These are phyloP conservation scores for Leishmania major DNA, from an alignment of 208 protist genomes.

Conservation along the genomic window DNA sequence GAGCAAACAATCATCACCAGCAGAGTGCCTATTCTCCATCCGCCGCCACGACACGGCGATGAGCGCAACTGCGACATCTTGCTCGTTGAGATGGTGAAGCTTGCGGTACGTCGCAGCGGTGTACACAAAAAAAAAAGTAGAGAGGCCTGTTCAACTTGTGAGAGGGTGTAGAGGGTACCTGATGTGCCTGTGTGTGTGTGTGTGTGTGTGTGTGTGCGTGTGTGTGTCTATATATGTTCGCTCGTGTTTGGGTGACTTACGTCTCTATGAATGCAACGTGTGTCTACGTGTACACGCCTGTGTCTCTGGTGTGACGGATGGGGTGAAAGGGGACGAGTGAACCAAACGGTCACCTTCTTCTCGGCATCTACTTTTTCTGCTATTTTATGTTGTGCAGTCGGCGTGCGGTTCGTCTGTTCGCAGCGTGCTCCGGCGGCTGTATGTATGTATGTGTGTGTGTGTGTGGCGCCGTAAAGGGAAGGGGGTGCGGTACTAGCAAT, in stretches of 20 bases:
- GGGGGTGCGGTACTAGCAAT: background rate
- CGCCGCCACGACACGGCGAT: background rate
- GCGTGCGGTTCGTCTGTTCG: background rate
- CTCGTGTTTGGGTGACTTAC: too few relatives aligned
- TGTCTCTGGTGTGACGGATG: background rate
- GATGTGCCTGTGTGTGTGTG: background rate
- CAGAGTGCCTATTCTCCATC: background rate
- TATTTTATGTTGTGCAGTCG: background rate
- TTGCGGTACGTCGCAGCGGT: background rate
- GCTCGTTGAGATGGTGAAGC: background rate
- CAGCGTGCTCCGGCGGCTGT: background rate
- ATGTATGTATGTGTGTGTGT: background rate
- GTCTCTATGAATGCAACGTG: constrained; percentile 6
- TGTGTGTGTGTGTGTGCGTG: background rate
- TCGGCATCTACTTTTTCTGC: too few relatives aligned
- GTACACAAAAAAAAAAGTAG: background rate
- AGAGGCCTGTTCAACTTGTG: background rate
- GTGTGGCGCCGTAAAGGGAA: background rate
- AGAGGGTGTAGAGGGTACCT: background rate
- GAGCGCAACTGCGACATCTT: background rate
- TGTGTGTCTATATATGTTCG: background rate
- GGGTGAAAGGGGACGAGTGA: background rate
- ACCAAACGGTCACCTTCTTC: background rate
- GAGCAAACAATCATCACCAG: background rate
- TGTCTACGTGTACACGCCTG: background rate